These are phyloP conservation scores for Hyaloscypha finlandica DNA, from an alignment of 495 filamentous ascomycete species.

Conservation along the genomic window DNA sequence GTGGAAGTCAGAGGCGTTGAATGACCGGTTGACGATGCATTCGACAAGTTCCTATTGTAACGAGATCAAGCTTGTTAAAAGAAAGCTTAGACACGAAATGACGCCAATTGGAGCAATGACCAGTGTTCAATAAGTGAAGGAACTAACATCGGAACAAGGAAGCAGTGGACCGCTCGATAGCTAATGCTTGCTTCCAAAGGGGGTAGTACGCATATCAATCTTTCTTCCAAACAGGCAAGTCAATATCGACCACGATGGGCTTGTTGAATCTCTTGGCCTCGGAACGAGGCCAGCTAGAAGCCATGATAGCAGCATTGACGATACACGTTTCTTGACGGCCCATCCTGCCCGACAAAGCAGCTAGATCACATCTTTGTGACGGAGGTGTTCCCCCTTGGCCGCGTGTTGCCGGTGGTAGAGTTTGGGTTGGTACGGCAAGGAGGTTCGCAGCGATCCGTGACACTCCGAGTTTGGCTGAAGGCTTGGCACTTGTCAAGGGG, in stretches of 20 bases:
- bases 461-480: background rate
- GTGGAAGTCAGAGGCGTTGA: too few species aligned
- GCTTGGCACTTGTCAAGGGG: background rate
- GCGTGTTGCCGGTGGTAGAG: slow-evolving; percentile 23
- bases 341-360: slow-evolving; percentile 42
- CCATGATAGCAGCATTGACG: slow-evolving; percentile 74
- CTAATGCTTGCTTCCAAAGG: background rate
- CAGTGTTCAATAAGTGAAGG: too few species aligned
- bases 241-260: slow-evolving; percentile 76
- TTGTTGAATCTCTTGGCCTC: slow-evolving; percentile 65
- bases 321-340: slow-evolving; percentile 72
- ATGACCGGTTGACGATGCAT: too few species aligned
- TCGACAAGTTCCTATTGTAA: too few species aligned
- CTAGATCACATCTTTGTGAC: slow-evolving; percentile 43
- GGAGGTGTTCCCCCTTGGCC: slow-evolving; percentile 42
- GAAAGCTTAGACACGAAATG: too few species aligned
- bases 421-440: slow-evolving; percentile 15
- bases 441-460: background rate
- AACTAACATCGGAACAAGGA: background rate
- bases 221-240: slow-evolving; percentile 56
- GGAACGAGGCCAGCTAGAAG: slow-evolving; percentile 63
- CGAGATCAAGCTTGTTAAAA: too few species aligned
- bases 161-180: background rate
- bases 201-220: background rate
- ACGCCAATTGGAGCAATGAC: too few species aligned